Base-by-base conservation (phyloP, 1,139 yeast species). In the Zygosaccharomyces pseudobailii region DNA sequence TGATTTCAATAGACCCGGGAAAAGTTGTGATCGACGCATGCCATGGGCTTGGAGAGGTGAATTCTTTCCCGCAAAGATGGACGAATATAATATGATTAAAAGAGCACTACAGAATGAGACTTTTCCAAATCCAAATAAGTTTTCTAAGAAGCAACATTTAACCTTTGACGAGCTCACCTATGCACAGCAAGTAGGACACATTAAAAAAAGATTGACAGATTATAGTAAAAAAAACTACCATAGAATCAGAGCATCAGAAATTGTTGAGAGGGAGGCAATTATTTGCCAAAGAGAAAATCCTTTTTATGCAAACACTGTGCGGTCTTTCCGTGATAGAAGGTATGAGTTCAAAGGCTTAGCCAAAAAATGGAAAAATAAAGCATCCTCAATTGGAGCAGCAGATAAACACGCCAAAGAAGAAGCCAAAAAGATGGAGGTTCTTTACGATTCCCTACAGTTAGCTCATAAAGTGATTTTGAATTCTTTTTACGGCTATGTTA, bases 41-140 rank as follows among this genome's bases (percentile, higher is more conserved):
- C 88, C 92, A 0, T 94, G 99, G 99, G 77, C 96, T 3, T 94
- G 99, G 98, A 82, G 98, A 72, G 99, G 97, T 47, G 98, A 94
- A 60, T 94, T 76, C 59, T 85, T 75, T 55, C 98, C 98, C 0
- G 89, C 97, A 0, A 84, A 87, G 63, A 82, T 82, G 79, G 89
- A 86, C 58, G 98, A 94, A 61, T 92, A 92, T 63, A 79, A 84
- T 50, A 86, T 90, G 95, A 82, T 92, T 43, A 87, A 86, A 63
- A 76, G 94, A 62, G 84, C 96, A 0, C 69, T 92, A 31, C 87
- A 84, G 56, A 81, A 79, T 57, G 97, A 92, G 64, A 70, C 75
- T 0, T 89, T 89, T 58, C 90, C 95, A 0, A 77, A 83, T 19
- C 70, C 72, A 28, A 58, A 63, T 48, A 61, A 60, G 49, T 57